Base-by-base conservation (phyloP, 2,329 filamentous ascomycete genomes). In the Clonostachys solani region DNA sequence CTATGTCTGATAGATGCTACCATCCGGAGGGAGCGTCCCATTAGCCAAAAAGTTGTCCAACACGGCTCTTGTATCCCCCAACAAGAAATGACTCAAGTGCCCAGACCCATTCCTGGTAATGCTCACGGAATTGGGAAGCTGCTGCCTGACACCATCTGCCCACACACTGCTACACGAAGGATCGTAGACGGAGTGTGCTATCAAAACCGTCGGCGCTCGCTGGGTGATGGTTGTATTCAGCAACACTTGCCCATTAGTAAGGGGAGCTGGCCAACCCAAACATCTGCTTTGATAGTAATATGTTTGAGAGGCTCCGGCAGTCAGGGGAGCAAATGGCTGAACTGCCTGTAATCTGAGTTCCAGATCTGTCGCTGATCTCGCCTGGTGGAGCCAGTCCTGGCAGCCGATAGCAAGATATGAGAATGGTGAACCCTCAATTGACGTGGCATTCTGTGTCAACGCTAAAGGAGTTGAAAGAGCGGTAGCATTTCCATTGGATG, bases 31-130 rank as follows among this genome's bases (percentile, higher is more conserved):
- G 12, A 59, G 12, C n/a, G 47, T 49, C 2, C 57, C 57, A 6
- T 42, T 57, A 12, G 50, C 45, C 16, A 59, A 34, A 33, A 49
- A 59, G 3, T 7, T 13, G 16, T 58, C 50, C n/a, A 59, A 53
- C 7, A 46, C 54, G 33, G 51, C 48, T 5, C 53, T 54, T 3
- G 57, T 58, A 7, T 58, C 52, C 0, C 56, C 57, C 3, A 40
- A 12, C 0, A 55, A 33, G 6, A 46, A 50, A 9, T 57, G 51
- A 33, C 51, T 58, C 4, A 54, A 58, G 10, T 60, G 57, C 5
- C 57, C 57, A 17, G 49, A 17, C 3, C 56, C 57, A 33, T 58
- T 54, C 34, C 56, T 51, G 5, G 48, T 56, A 5, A 60, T 50
- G n/a, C 51, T 57, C 9, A 60, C 53, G 2, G 57, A 35, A 5